These are phyloP conservation scores for Claviceps sp. DNA, from an alignment of 2,329 filamentous ascomycete species.

Conservation along the genomic window DNA sequence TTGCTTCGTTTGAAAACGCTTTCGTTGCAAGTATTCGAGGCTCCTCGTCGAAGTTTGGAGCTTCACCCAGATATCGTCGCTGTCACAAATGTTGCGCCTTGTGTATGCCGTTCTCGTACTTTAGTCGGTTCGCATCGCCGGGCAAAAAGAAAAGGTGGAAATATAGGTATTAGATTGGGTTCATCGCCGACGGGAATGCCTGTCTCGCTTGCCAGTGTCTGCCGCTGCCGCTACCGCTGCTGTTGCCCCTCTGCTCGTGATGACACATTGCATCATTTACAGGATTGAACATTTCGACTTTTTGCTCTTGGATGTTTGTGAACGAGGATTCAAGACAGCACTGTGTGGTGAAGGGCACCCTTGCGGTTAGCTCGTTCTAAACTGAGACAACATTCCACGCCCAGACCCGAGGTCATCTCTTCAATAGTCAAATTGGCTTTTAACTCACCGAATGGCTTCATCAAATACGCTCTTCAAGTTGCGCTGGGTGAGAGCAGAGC, in stretches of 20 bases:
- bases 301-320: slow-evolving; percentile 43
- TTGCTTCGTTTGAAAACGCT: background rate
- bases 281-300: slow-evolving; percentile 58
- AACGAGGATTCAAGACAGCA: slow-evolving; percentile 58
- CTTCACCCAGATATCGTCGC: background rate
- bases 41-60: background rate
- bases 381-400: background rate
- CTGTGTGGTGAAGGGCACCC: slow-evolving; percentile 23
- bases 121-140: slow-evolving; percentile 1
- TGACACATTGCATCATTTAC: slow-evolving; percentile 25
- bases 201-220: background rate
- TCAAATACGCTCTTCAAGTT: slow-evolving; percentile 99
- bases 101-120: slow-evolving; percentile 1
- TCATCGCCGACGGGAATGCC: background rate
- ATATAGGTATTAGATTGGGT: slow-evolving; percentile 2
- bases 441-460: slow-evolving; percentile 81
- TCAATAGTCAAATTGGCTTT: background rate
- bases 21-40: slow-evolving; percentile 1
- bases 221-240: background rate
- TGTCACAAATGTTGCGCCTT: background rate
- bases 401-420: background rate
- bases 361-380: background rate
- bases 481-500: slow-evolving; percentile 88
- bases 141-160: background rate
- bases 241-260: background rate